Evolutionary conservation across 768 basidiomycete species (phyloP), one percentile per base, ranked within the genome.

Genomic region (Cantharellus anzutake): DNA sequence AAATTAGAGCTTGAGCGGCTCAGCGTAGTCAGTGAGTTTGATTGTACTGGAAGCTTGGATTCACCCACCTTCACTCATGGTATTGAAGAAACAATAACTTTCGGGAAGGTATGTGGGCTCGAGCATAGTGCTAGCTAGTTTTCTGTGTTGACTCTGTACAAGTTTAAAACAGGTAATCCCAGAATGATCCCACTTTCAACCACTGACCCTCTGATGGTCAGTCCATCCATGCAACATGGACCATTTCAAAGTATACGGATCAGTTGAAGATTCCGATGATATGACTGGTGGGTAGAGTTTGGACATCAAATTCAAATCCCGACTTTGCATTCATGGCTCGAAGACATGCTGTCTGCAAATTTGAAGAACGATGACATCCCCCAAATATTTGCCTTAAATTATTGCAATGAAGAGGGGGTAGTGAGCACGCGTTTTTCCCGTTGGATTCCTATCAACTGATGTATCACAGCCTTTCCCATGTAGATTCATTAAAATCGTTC

Each of bases 201-300:
- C 11, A 39, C 29, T 48, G 29, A 41, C 52, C 61, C 57, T 56
- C 65, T 64, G n/a, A 20, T 50, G 7, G 61, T 42, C 48, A 88
- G 86, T 77, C 20, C 86, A 88, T 69, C 84, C 85, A 40, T 89
- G 87, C 66, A 87, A 87, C 65, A 81, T 85, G 81, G 86, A 85
- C 66, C 84, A 87, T 60, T 84, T 89, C 73, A 82, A 81, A 67
- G 66, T 88, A 5, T 80, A 78, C 60, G 77, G 56, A 5, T 39
- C 38, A 14, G 60, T 81, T 20, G 87, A 86, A 3, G 74, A 76
- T 34, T 75, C 78, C 61, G 80, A 85, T 64, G 76, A 78, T 65
- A 77, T 89, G 78, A 78, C 73, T 2, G 11, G 52, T 55, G 35
- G 7, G 52, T 37, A 7, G 38, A 11, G 7, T 37, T 11, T 37